phyloP scores from a whole-genome alignment of 140 eudicot species.

The Flaveria floridana region DNA sequence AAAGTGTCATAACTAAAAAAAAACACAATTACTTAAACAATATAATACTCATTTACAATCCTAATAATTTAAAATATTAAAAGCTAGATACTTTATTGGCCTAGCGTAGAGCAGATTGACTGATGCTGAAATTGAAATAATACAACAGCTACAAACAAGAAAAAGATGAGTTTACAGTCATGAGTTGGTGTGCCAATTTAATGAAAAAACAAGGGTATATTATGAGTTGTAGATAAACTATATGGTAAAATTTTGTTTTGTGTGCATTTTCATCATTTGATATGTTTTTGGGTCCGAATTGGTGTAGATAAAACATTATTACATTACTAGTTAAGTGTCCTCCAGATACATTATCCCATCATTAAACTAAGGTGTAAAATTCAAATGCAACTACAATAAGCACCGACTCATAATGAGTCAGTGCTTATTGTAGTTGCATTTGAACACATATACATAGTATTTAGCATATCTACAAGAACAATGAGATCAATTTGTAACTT shows the following conservation, averaged over 20 bases:
- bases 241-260: neutral
- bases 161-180: neutral
- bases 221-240: neutral
- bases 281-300: neutral
- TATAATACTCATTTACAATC: neutral
- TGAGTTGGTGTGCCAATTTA: neutral
- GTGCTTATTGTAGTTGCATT: no score
- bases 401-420: neutral
- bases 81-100: neutral
- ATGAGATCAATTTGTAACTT: conserved; percentile 4
- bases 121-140: neutral
- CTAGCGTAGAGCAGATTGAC: neutral
- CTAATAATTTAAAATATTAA: neutral
- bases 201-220: neutral
- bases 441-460: neutral
- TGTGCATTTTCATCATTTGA: neutral
- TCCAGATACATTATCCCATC: neutral
- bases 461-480: neutral
- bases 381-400: neutral
- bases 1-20: neutral
- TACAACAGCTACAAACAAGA: neutral
- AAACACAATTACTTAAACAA: neutral
- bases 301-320: neutral
- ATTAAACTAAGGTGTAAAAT: neutral
- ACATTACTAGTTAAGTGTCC: neutral